phyloP scores from a whole-genome alignment of 129 eudicot genomes.

The Flaveria ramosissima region DNA sequence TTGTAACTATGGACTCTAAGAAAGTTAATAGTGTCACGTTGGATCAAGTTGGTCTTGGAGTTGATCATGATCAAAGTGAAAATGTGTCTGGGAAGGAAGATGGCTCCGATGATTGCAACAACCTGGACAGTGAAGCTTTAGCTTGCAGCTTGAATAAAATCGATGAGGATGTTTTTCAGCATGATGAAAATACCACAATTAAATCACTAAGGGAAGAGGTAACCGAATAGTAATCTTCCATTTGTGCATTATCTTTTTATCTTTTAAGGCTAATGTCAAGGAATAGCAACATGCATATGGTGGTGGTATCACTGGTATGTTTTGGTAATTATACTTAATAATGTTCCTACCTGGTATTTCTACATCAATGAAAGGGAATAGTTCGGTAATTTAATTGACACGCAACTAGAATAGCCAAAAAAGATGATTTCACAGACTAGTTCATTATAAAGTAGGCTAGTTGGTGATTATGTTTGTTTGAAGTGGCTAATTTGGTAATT shows the following conservation, averaged over 20 bases:
- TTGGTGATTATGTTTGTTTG: too few species aligned
- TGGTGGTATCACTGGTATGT: not conserved
- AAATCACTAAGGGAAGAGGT: slow-evolving; percentile 70
- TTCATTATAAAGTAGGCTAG: too few species aligned
- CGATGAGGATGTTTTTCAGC: slow-evolving; percentile 32
- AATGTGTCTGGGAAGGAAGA: slow-evolving; percentile 24
- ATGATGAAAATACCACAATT: slow-evolving; percentile 44
- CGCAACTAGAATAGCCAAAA: not conserved
- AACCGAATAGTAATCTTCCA: not conserved
- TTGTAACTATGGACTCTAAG: slow-evolving; percentile 36
- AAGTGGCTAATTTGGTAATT: too few species aligned
- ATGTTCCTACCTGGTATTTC: not conserved
- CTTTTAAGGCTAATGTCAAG: not conserved
- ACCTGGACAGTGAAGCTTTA: slow-evolving; percentile 33
- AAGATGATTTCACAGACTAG: not conserved
- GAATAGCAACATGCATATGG: not conserved
- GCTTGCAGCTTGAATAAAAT: slow-evolving; percentile 24
- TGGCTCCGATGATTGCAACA: slow-evolving; percentile 25
- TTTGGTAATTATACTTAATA: not conserved
- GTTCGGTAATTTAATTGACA: not conserved
- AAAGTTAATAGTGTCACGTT: slow-evolving; percentile 24
- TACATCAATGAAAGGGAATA: not conserved
- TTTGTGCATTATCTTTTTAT: slow-evolving; percentile 15
- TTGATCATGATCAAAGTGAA: slow-evolving; percentile 25
- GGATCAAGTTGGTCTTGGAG: slow-evolving; percentile 28